phyloP scores from a whole-genome alignment of 2,329 filamentous ascomycete genomes.

The Fusarium verticillioides region DNA sequence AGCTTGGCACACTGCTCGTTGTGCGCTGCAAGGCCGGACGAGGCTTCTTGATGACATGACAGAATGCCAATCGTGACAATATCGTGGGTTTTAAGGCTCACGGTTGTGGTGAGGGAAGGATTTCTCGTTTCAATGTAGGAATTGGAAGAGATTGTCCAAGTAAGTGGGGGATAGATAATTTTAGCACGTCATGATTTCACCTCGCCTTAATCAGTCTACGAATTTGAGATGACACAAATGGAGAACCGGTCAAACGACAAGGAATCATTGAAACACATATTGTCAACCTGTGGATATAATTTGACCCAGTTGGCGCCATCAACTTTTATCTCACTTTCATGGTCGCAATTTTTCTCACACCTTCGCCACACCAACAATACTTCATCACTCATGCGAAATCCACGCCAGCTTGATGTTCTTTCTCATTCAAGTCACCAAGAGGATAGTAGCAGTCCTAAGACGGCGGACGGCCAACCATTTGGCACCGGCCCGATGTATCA shows the following conservation, averaged over 20 bases:
- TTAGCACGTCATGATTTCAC: constrained; percentile 46
- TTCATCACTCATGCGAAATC: constrained; percentile 39
- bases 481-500: constrained; percentile 55
- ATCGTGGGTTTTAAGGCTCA: not conserved
- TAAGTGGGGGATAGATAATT: constrained; percentile 42
- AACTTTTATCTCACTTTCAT: constrained; percentile 29
- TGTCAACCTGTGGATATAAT: constrained; percentile 15
- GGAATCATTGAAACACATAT: not conserved
- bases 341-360: constrained; percentile 9
- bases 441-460: constrained; percentile 56
- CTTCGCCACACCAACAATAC: not conserved
- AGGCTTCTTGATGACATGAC: constrained; percentile 41
- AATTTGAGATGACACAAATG: not conserved
- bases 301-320: constrained; percentile 20
- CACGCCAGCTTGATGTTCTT: constrained; percentile 54
- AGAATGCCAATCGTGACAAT: not conserved
- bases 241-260: not conserved
- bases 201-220: not conserved
- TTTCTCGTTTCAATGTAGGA: not conserved
- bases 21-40: constrained; percentile 29
- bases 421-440: constrained; percentile 60
- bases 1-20: constrained; percentile 36
- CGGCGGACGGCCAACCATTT: constrained; percentile 58
- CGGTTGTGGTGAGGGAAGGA: not conserved
- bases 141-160: constrained; percentile 5